Evolutionary conservation across 441 rosid genomes (phyloP).

Genomic region (Viola pubescens): DNA sequence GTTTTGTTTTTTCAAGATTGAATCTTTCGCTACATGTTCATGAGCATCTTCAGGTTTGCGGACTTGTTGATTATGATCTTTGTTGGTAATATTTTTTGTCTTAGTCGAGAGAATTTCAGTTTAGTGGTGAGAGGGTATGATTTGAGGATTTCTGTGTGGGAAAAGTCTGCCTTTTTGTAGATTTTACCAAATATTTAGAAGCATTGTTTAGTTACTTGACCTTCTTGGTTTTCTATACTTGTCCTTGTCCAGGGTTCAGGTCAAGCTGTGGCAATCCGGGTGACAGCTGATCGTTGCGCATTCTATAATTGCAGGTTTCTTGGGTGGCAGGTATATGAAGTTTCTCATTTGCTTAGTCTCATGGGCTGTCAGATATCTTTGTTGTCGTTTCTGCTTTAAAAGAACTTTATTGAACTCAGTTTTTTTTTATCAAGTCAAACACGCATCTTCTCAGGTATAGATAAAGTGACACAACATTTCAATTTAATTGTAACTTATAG

Average conservation of each 20-base stretch:
- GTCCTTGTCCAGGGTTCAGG: constrained; percentile 64
- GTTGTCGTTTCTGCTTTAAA: too few species aligned
- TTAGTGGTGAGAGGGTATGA: not conserved
- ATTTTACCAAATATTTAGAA: not conserved
- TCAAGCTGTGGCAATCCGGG: constrained; percentile 92
- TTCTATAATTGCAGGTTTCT: constrained; percentile 93
- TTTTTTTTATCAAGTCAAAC: not conserved
- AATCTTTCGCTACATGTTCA: too few species aligned
- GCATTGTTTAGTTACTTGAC: too few species aligned
- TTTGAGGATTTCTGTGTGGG: constrained; percentile 2
- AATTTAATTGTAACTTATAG: too few species aligned
- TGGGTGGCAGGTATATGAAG: constrained; percentile 79
- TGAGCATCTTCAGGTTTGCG: too few species aligned
- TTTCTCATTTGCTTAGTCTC: constrained; percentile 2
- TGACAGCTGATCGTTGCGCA: constrained; percentile 92
- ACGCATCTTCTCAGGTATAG: too few species aligned
- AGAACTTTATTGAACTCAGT: too few species aligned
- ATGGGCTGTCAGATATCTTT: not conserved
- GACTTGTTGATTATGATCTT: too few species aligned
- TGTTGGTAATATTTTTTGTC: too few species aligned
- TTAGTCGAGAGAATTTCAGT: too few species aligned
- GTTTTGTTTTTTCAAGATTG: not conserved
- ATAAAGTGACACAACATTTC: too few species aligned
- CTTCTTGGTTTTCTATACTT: not conserved
- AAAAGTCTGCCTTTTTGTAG: not conserved